Base-by-base conservation (phyloP, 2,329 filamentous ascomycete genomes). In the Geoglossum cookeanum region DNA sequence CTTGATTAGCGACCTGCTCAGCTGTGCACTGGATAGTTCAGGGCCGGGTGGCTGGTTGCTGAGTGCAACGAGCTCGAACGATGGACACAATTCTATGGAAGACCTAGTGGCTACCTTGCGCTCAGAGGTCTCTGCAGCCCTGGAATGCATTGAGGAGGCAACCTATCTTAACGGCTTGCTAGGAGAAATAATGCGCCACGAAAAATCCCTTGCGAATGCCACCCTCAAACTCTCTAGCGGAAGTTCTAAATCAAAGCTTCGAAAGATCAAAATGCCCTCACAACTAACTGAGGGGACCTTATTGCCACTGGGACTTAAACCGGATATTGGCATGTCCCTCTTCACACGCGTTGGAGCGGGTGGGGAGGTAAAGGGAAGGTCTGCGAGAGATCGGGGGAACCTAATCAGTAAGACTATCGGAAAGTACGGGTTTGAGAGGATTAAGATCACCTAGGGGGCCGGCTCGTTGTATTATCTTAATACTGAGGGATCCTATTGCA, bases 341-440 rank as follows among this genome's bases (percentile, higher is more conserved):
- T 71, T 71, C 58, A 69, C 69, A 22, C 77, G 75, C 62, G 66
- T 76, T 37, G 73, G 82, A 62, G 74, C 77, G 52, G 81, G 81
- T 58, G 87, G 87, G 17, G 84, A 88, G 71, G 73, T 87, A 45
- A 75, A 82, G 60, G 73, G 78, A 67, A 79, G 87, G 63, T 88
- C 76, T 63, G 75, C 73, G 63, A 76, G 88, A 68, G 85, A 94
- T 71, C 81, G 83, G 59, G 87, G 85, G 17, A 80, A 85, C 69
- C 71, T 94, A 68, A 80, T 85, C 65, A 87, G 85, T 66, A 85
- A 86, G 71, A 83, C 83, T 67, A 84, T 90, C 60, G 85, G 85
- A 58, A 80, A 83, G 62, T 95, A 96, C 71, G 87, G 85, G 52
- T 77, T 91, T 62, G 88, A 95, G 6, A 51, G 32, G 32, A 30